Base-by-base conservation (phyloP, 192 early-diverging fungal genomes). In the Linnemannia schmuckeri region DNA sequence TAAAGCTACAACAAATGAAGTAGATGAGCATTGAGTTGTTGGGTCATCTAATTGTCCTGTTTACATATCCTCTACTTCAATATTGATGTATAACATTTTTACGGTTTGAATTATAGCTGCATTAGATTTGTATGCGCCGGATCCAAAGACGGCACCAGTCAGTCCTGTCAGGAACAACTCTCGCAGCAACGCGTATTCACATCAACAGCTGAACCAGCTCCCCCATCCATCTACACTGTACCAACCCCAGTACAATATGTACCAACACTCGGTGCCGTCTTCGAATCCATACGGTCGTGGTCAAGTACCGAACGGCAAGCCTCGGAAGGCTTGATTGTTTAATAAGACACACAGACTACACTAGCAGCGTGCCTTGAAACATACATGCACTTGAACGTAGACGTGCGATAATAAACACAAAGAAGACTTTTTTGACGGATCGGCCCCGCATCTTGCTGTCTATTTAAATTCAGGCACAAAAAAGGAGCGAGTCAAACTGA, bases 61-160 rank as follows among this genome's bases (percentile, higher is more conserved):
- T 52, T 52, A 17, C 18, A 3, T 20, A 18, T 52, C 20, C 49
- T 6, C 3, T 22, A 6, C 49, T 55, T 15, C 68, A 68, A 35
- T 24, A 22, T 10, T 38, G 9, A 47, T 27, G 22, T 24, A 22
- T 27, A 30, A 15, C 41, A 20, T 12, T n/a, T 1, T 74, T 2
- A 37, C 3, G 37, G 7, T 70, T 76, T 57, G 12, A n/a, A 20
- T 61, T 42, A 24, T 61, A 85, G 84, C 70, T 22, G 52, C 84
- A 2, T 61, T 87, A 33, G 84, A 87, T 40, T 47, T 87, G 70
- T 87, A 87, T 49, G 84, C 84, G 42, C 84, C 79, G 13, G 84
- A 87, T 47, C 79, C 79, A 20, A 77, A 61, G 66, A 47, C 72
- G 46, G 6, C 74, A 9, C 68, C 70, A 4, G 18, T 35, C 33